Evolutionary conservation across 2,329 filamentous ascomycete genomes (phyloP), one percentile per base, ranked within the genome.

Genomic region (Phialophora verrucosa): DNA sequence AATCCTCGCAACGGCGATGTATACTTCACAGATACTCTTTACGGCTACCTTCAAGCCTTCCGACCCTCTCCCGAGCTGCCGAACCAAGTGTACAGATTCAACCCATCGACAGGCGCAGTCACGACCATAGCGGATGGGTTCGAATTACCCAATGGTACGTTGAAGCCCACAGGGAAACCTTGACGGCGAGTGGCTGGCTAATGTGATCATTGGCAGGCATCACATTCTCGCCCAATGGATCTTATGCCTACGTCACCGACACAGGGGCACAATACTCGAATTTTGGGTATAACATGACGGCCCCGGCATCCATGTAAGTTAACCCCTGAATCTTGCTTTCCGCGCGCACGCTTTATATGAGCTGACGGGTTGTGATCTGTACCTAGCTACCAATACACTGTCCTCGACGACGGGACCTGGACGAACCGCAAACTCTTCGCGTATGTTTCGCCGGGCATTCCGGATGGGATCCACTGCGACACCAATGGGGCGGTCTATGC

Each of bases 401-500:
- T 71, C 56, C 63, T 66, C 50, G 20, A 44, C 11, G 67, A 69
- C 49, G 66, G 69, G 12, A 71, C 65, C 4, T 67, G 66, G 31
- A 57, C 61, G 12, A 85, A 86, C 71, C 80, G 79, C 56, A 81
- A 83, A 27, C 72, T 86, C 0, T 87, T 88, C 69, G 81, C 85
- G 1, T 83, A 81, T 67, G 79, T 81, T 0, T 77, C 80, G 38
- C 75, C 75, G 0, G 83, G 83, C 0, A 77, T 82, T 5, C 83
- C 85, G 3, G 77, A 78, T 61, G 77, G 77, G 8, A 76, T 85
- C 66, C 83, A 84, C 68, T 80, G 81, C 49, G 85, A 87, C 70
- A 78, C 77, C 1, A 70, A 81, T 2, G 85, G 85, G 2, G 87
- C 87, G 72, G 81, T 87, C 1, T 87, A 85, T 75, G 79, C 81